Base-by-base conservation (phyloP, 352 stramenopile species). In the Pythium rishiriense region DNA sequence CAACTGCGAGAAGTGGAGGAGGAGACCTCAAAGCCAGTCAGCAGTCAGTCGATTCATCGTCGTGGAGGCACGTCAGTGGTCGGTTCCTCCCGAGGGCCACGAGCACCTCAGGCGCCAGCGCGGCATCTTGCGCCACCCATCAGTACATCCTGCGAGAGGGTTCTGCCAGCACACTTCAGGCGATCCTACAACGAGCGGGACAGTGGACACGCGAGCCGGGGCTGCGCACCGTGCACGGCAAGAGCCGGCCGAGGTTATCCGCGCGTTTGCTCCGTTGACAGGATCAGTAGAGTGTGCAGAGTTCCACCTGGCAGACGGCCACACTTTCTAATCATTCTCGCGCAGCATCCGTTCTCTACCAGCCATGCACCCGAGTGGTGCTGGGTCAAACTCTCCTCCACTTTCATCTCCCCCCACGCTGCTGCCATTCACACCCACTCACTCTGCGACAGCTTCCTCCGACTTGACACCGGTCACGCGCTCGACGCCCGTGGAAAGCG, bases 61-160 rank as follows among this genome's bases (percentile, higher is more conserved):
- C 41, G 41, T 47, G 41, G 41, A 47, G 41, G 41, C 41, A 47
- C 41, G 41, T 47, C 41, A 47, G 41, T 47, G 11, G 10, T 35
- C 31, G 10, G 31, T 35, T 10, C 31, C 31, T 35, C 31, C 31
- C 31, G 5, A 35, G 10, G 37, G 37, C 11, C 37, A 19, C 41
- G n/a, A 25, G 41, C 41, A 19, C n/a, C 41, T 2, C 17, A 25
- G 17, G 15, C 37, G 10, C 37, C 7, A 43, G 5, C 37, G 37
- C 37, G 3, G 41, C 41, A 19, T 25, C 17, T 19, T 19, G 15
- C 19, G 35, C n/a, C 41, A 47, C 41, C 41, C 41, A 47, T 25
- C 41, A 47, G 41, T 10, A 25, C 41, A 43, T 43, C 37, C 3
- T 43, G 37, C 37, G 15, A 1, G 41, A 43, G 11, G 11, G 37